Evolutionary conservation across 2,329 filamentous ascomycete genomes (phyloP), one percentile per base, ranked within the genome.

Genomic region (Botryosphaeria dothidea): DNA sequence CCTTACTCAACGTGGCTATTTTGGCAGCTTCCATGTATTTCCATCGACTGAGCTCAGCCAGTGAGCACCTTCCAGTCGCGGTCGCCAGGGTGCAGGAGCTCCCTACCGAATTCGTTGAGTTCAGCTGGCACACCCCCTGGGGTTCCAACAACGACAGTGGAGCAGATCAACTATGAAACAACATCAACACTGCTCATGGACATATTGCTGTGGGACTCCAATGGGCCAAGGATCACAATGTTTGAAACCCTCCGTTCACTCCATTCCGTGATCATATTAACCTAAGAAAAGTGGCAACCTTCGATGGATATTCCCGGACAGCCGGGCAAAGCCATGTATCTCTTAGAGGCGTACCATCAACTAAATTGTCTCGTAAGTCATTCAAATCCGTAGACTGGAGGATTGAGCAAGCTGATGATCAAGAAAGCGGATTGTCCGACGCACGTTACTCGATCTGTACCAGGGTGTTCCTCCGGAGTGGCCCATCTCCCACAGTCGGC

Each of bases 81-180:
- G 34, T 43, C 9, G 36, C 54, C 3, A 58, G 9, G 19, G 21
- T n/a, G 15, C 21, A 43, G 19, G 25, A 41, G 11, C 15, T 58
- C 13, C 54, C 54, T 0, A 43, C 36, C 2, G 25, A 29, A 13
- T 58, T 41, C 5, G 34, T 58, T 11, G 9, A 31, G 17, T 58
- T 58, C 21, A 43, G 23, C 15, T 58, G 54, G 54, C 54, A 58
- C 36, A 58, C 54, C 7, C 36, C 54, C 1, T 58, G 54, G 54
- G 15, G 54, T 19, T 58, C 54, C 41, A 45, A 58, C 54, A 58
- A 58, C 6, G 54, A 58, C 41, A 58, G 36, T 21, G 54, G 43
- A 19, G 54, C 54, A 23, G 41, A 58, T 29, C 17, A 4, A 15
- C 54, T 58, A 4, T 58, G 54, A 34, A 23, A 58, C 41, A 45